phyloP scores from a whole-genome alignment of 495 filamentous ascomycete species.

The Penicillium daleae region DNA sequence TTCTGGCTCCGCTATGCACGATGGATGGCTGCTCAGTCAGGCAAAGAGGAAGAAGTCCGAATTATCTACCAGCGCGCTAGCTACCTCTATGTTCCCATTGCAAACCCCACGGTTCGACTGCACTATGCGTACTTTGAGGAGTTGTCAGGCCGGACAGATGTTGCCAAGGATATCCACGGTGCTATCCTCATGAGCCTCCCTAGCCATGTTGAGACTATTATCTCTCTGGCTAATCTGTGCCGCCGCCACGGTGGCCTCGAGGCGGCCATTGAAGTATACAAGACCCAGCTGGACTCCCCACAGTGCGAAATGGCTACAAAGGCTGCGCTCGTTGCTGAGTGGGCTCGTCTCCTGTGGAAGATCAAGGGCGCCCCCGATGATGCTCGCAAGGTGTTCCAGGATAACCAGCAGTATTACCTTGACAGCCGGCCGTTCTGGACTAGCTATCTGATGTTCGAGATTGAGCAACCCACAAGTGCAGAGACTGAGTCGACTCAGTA shows the following conservation, averaged over 20 bases:
- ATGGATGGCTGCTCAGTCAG: constrained; percentile 86
- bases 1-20: constrained; percentile 98
- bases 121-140: constrained; percentile 97
- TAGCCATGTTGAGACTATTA: constrained; percentile 83
- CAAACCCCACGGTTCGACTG: constrained; percentile 74
- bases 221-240: constrained; percentile 85
- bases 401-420: constrained; percentile 81
- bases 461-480: constrained; percentile 77
- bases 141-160: constrained; percentile 70
- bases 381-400: constrained; percentile 81
- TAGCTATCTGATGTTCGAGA: constrained; percentile 86
- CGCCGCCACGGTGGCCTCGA: constrained; percentile 85
- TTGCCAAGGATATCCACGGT: constrained; percentile 81
- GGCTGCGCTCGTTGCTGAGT: constrained; percentile 84
- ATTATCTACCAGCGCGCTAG: constrained; percentile 91
- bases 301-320: constrained; percentile 78
- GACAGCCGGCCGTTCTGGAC: constrained; percentile 92
- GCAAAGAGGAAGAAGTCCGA: constrained; percentile 88
- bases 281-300: constrained; percentile 73
- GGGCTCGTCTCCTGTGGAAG: constrained; percentile 89
- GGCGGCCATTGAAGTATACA: constrained; percentile 84
- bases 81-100: constrained; percentile 83
- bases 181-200: constrained; percentile 73
- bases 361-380: constrained; percentile 84
- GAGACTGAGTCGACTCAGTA: constrained; percentile 68